Percentiles rank a stretch among this genome's conserved stretches.
These are phyloP conservation scores for Monsonia emarginata DNA, from an alignment of 441 rosid species.

Conservation along the genomic window DNA sequence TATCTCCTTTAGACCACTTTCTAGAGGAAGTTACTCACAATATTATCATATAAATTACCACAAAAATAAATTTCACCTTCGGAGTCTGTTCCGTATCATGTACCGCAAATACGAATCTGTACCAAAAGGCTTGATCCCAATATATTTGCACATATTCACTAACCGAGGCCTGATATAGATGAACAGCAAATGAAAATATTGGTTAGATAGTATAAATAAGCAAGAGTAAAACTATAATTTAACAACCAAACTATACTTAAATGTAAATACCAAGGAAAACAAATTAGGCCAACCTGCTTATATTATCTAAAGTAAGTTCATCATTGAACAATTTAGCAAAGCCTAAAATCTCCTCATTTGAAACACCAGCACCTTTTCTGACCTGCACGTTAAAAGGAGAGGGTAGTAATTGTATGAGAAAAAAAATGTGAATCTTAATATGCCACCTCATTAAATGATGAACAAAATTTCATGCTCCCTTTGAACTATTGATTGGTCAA, in stretches of 20 bases:
- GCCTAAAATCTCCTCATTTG: conserved; percentile 64
- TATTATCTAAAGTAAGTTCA: conserved; percentile 71
- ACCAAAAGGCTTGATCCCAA: conserved; percentile 76
- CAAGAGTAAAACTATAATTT: conserved; percentile 11
- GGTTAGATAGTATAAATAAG: conserved; percentile 9
- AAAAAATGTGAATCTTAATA: neutral
- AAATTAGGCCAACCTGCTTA: conserved; percentile 45
- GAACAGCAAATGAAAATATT: conserved; percentile 13
- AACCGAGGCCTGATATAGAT: conserved; percentile 49
- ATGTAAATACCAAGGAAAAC: conserved; percentile 11
- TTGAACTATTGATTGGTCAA: neutral
- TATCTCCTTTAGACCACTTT: neutral
- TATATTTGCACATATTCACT: conserved; percentile 76
- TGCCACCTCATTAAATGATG: neutral
- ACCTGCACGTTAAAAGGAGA: conserved; percentile 32
- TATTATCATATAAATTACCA: neutral
- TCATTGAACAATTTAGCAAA: conserved; percentile 80
- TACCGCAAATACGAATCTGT: conserved; percentile 72
- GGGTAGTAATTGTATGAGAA: conserved; percentile 5
- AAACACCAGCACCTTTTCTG: conserved; percentile 53
- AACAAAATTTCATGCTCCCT: neutral
- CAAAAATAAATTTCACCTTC: conserved; percentile 34
- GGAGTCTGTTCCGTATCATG: conserved; percentile 71
- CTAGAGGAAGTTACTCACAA: neutral
- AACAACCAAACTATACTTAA: neutral